Evolutionary conservation across 1,284 basidiomycete species (phyloP), one percentile per base, ranked within the genome.

Genomic region (Rhodotorula sp.): DNA sequence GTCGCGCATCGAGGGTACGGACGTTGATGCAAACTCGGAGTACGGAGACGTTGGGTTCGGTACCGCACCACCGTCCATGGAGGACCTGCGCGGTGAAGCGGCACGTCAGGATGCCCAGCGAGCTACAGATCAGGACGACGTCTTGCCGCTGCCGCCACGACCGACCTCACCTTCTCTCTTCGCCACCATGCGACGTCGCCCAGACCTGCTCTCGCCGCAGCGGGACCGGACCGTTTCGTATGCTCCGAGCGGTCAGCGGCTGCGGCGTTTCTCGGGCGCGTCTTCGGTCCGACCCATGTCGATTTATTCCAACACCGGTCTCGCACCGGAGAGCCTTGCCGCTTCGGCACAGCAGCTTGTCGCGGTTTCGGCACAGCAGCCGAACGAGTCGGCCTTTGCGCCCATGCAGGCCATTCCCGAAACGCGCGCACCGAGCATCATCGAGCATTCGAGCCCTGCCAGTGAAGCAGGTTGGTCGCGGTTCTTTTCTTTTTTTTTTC

Each of bases 371-470:
- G 51, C n/a, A 4, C 62, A 62, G 62, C 62, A 55, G 26, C 97
- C 98, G 80, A 94, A 97, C 81, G 93, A 95, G 81, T 90, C 91
- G 6, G 93, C 94, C 0, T 99, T 98, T 81, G 89, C 94, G 72
- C 93, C 95, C 80, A 93, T 97, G 94, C 93, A 68, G 14, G 68
- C 70, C 2, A 76, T 76, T 15, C 75, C 75, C 26, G 75, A 76
- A 45, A 53, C 48, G 29, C 61, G 74, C 12, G 37, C 71, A 1
- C 58, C 73, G 8, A 73, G 70, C 53, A 64, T 72, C 7, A 44
- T 77, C 63, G 71, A 76, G 42, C 56, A 67, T 12, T 66, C 63
- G 15, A 57, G 62, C 42, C 64, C 37, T 10, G 61, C 49, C 42
- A 61, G 24, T 20, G 71, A 69, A 57, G 55, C 26, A 20, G 59